Evolutionary conservation across 176 grass and related monocot species (phyloP), one percentile per base, ranked within the genome.

Genomic region (Bonia amplexicaulis): DNA sequence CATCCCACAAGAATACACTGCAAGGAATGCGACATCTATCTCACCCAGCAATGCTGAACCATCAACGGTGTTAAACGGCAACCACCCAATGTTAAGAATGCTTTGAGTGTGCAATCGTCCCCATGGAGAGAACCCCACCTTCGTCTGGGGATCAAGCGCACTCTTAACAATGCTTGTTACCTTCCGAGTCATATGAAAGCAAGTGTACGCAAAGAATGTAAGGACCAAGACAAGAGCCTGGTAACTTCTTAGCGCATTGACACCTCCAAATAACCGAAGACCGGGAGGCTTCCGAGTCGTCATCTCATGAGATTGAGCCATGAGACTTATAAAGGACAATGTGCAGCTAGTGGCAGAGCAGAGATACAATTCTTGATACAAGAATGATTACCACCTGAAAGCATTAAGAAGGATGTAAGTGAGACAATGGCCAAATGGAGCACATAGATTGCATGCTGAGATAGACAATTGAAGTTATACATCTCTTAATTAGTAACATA

Each of bases 121-220:
- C 78, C 77, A 86, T 16, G 82, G 81, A 39, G 71, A 91, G 29
- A 89, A 87, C 6, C 91, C 91, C 73, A 93, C 53, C 22, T 83
- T 88, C 0, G 91, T 93, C 57, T 82, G 64, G 9, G 94, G 94
- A 75, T 96, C 94, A 13, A 96, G 94, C 1, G 86, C 86, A 16
- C 88, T 82, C 84, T 96, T 96, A 10, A 96, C 94, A 46, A 96
- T 92, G 84, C 94, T 96, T 42, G 86, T 89, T 67, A 90, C 89
- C 68, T 96, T 96, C 87, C 89, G 75, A 27, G 94, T 91, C 62
- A 90, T 90, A 66, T 96, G 94, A 66, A 93, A 96, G 49, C 91
- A 93, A 44, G 94, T 22, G 62, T 96, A 96, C 13, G 94, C 94
- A 6, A 96, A 58, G 73, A 96, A 96, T 62, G 94, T 96, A 48